Evolutionary conservation across 129 eudicot species (phyloP).

Genomic region (Flaveria linearis): DNA sequence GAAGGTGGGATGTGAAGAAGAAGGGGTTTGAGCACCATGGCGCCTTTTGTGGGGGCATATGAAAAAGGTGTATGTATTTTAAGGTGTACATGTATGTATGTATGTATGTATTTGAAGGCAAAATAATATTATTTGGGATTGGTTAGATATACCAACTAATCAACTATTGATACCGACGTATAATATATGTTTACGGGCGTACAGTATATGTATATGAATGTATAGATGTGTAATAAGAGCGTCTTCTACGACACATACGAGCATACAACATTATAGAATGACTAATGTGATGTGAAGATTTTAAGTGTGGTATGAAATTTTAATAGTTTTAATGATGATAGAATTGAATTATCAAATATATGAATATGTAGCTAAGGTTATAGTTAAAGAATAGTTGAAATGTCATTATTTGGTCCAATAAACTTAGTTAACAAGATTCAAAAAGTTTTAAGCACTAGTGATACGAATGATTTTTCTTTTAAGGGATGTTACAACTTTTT

Average conservation of each 20-base stretch:
- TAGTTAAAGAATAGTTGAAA: background rate
- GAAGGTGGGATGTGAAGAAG: constrained; percentile 6
- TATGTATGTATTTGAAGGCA: background rate
- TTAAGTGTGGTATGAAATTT: no score
- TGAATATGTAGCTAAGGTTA: background rate
- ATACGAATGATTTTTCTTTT: background rate
- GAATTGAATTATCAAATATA: background rate
- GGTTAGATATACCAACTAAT: no score
- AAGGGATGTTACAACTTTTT: background rate
- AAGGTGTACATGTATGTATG: background rate
- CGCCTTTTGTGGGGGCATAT: constrained; percentile 35
- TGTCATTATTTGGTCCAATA: background rate
- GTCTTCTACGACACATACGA: no score
- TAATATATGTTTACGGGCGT: no score
- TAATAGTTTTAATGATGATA: no score
- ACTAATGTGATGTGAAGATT: no score
- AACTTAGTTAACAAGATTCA: background rate
- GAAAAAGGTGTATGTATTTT: background rate
- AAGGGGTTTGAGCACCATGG: constrained; percentile 10
- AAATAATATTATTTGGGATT: background rate
- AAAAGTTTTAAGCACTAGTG: constrained; percentile 3
- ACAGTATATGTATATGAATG: no score
- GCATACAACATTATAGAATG: no score
- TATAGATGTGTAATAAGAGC: no score
- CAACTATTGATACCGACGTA: no score